A percentile compares a stretch with the other conserved stretches of the same genome.
Evolutionary conservation across 495 filamentous ascomycete genomes (phyloP).

Genomic region (Cercophora scortea): DNA sequence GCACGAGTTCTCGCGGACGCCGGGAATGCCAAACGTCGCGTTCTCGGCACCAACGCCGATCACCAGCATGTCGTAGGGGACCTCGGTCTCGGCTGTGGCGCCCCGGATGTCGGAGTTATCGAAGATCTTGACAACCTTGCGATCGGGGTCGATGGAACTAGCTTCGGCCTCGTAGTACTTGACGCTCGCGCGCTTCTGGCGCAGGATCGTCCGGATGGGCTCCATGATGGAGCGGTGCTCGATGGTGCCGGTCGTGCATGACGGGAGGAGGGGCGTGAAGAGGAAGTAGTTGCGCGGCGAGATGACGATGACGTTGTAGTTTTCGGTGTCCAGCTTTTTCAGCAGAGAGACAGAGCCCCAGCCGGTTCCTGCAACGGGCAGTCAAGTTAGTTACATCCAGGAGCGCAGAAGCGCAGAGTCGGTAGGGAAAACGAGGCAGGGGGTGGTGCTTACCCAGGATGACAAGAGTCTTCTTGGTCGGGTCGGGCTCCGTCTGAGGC

Average conservation of each 20-base stretch:
- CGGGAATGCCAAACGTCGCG: slow-evolving; percentile 95
- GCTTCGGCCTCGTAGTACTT: slow-evolving; percentile 98
- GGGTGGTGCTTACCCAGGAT: slow-evolving; percentile 65
- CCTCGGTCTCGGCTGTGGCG: slow-evolving; percentile 70
- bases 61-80: slow-evolving; percentile 97
- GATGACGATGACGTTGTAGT: slow-evolving; percentile 96
- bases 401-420: background rate
- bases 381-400: slow-evolving; percentile 7
- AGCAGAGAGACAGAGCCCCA: slow-evolving; percentile 96
- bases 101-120: slow-evolving; percentile 94
- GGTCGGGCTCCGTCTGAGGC: slow-evolving; percentile 73
- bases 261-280: slow-evolving; percentile 94
- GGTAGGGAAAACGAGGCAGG: background rate
- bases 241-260: slow-evolving; percentile 92
- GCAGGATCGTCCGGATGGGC: slow-evolving; percentile 87
- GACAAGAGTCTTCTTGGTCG: slow-evolving; percentile 92
- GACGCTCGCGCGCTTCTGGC: slow-evolving; percentile 83
- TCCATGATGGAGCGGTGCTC: slow-evolving; percentile 99
- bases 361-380: slow-evolving; percentile 60
- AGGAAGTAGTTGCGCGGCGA: slow-evolving; percentile 99
- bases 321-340: slow-evolving; percentile 95
- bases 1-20: slow-evolving; percentile 90
- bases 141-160: slow-evolving; percentile 90
- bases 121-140: slow-evolving; percentile 77
- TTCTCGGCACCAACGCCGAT: slow-evolving; percentile 96